Conservation (phyloP, 2,329 filamentous ascomycete genomes). For the Colletotrichum abscissum region DNA sequence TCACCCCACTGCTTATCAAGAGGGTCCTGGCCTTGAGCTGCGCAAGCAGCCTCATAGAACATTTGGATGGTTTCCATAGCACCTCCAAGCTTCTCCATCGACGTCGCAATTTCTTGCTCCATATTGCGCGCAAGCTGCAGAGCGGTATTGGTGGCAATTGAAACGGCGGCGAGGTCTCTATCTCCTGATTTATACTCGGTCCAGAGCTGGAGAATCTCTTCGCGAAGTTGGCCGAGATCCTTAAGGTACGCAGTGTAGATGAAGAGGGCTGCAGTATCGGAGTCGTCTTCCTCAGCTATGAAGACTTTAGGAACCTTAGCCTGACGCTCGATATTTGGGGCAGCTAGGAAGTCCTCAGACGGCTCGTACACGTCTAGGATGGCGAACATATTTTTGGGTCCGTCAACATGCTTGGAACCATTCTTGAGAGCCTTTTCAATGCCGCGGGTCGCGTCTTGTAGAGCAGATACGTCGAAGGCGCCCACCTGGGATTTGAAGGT, state of each 20-base stretch:
- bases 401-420: slow-evolving; percentile 5
- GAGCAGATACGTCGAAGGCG: not conserved
- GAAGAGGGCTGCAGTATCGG: slow-evolving; percentile 41
- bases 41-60: slow-evolving; percentile 7
- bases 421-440: slow-evolving; percentile 20
- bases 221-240: slow-evolving; percentile 45
- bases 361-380: slow-evolving; percentile 50
- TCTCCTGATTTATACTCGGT: slow-evolving; percentile 38
- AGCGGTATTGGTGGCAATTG: slow-evolving; percentile 51
- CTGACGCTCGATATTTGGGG: slow-evolving; percentile 38
- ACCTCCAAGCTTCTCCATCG: slow-evolving; percentile 19
- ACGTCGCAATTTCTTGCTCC: slow-evolving; percentile 43
- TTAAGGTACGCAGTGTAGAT: slow-evolving; percentile 42
- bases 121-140: slow-evolving; percentile 46
- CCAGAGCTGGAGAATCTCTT: slow-evolving; percentile 46
- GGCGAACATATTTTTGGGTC: slow-evolving; percentile 46
- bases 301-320: slow-evolving; percentile 39
- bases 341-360: slow-evolving; percentile 48
- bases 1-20: not conserved
- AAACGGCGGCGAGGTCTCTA: slow-evolving; percentile 46
- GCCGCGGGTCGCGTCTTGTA: not conserved
- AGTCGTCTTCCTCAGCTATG: slow-evolving; percentile 39
- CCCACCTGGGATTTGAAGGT: slow-evolving; percentile 41
- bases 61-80: not conserved
- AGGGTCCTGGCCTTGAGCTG: not conserved